A percentile compares a stretch with the other conserved stretches of the same genome.
Evolutionary conservation across 2,329 filamentous ascomycete genomes (phyloP).

Genomic region (Colletotrichum ledebouriae): DNA sequence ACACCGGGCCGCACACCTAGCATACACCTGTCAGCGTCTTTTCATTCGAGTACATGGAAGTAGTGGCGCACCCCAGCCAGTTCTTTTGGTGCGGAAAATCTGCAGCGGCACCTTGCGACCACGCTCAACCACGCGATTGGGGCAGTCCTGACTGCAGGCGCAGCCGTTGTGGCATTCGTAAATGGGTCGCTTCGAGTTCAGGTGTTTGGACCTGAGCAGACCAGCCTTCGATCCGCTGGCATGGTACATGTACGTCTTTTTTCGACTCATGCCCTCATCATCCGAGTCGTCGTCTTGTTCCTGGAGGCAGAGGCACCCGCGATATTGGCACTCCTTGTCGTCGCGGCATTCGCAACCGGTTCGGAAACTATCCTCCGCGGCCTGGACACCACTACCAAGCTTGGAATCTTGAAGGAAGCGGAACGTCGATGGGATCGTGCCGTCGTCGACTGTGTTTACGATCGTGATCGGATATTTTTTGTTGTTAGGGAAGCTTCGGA

Average conservation of each 20-base stretch:
- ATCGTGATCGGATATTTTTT: constrained; percentile 69
- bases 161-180: constrained; percentile 86
- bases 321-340: constrained; percentile 75
- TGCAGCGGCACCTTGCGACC: constrained; percentile 79
- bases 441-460: constrained; percentile 72
- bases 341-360: constrained; percentile 77
- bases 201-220: constrained; percentile 64
- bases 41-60: too few species aligned
- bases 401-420: constrained; percentile 75
- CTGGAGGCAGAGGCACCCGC: constrained; percentile 77
- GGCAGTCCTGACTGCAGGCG: constrained; percentile 73
- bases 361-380: constrained; percentile 72
- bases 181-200: constrained; percentile 72
- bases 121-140: constrained; percentile 82
- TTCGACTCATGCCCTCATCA: constrained; percentile 45
- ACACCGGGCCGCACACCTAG: constrained; percentile 74
- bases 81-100: constrained; percentile 79
- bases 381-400: constrained; percentile 70
- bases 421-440: constrained; percentile 72
- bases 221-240: constrained; percentile 65
- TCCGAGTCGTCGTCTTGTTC: constrained; percentile 68
- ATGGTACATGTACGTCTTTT: constrained; percentile 73
- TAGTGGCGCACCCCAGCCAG: constrained; percentile 77
- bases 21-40: constrained; percentile 2
- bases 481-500: constrained; percentile 67